Evolutionary conservation across 2,329 filamentous ascomycete genomes (phyloP).

Genomic region (Ceratocystis variospora): DNA sequence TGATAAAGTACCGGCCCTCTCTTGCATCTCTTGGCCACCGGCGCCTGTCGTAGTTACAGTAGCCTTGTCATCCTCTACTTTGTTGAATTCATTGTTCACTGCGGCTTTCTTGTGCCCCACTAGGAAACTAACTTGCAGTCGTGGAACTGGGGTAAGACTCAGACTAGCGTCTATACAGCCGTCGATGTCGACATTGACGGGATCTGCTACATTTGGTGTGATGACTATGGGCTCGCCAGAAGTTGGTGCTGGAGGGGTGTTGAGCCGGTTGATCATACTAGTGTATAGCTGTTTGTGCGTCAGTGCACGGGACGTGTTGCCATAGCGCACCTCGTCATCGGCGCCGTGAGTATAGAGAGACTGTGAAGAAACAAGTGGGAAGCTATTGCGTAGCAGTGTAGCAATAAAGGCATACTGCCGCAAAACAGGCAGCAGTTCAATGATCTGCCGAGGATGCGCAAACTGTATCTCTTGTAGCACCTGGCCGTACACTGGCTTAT

Average conservation of each 20-base stretch:
- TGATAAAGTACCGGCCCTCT: constrained; percentile 31
- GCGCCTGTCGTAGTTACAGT: no score
- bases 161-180: constrained; percentile 36
- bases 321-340: constrained; percentile 8
- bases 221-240: neutral
- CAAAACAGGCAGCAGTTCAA: constrained; percentile 58
- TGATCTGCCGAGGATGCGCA: constrained; percentile 61
- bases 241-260: neutral
- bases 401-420: constrained; percentile 63
- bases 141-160: constrained; percentile 36
- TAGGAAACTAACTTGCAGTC: constrained; percentile 41
- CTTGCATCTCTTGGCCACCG: neutral
- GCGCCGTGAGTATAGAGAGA: neutral
- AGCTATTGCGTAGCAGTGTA: constrained; percentile 48
- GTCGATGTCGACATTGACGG: neutral
- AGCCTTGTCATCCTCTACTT: no score
- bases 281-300: constrained; percentile 6
- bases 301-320: constrained; percentile 7
- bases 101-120: constrained; percentile 21
- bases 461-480: constrained; percentile 57
- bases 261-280: constrained; percentile 7
- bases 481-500: constrained; percentile 59
- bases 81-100: neutral
- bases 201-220: neutral
- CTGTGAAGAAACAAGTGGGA: constrained; percentile 25